Percentiles rank a stretch among this genome's conserved stretches.
Conservation (phyloP, 1,284 basidiomycete species). For the Rhodofomes roseus region DNA sequence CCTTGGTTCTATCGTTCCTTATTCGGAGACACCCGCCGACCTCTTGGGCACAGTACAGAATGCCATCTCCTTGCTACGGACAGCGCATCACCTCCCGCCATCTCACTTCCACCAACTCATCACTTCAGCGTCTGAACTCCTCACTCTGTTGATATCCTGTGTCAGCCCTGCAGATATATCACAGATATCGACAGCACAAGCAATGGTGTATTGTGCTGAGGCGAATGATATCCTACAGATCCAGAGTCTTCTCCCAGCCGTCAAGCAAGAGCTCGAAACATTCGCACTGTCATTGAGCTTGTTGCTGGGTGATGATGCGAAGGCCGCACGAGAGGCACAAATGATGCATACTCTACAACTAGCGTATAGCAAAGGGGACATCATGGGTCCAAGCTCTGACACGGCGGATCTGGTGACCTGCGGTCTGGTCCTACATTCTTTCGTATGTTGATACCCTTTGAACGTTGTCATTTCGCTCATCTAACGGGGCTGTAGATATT, state of each 20-base stretch:
- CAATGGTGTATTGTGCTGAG: slow-evolving; percentile 49
- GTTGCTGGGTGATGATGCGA: slow-evolving; percentile 64
- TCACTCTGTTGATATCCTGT: slow-evolving; percentile 55
- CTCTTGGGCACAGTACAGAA: slow-evolving; percentile 57
- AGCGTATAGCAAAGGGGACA: slow-evolving; percentile 52
- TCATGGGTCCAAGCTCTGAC: slow-evolving; percentile 52
- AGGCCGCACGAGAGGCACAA: slow-evolving; percentile 59
- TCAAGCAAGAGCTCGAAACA: slow-evolving; percentile 55
- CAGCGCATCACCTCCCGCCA: slow-evolving; percentile 51
- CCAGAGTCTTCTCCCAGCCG: slow-evolving; percentile 42
- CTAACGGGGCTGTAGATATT: slow-evolving; percentile 40
- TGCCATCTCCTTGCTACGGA: slow-evolving; percentile 53
- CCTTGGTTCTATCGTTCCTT: slow-evolving; percentile 48
- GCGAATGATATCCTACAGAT: slow-evolving; percentile 53
- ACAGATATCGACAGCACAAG: slow-evolving; percentile 55
- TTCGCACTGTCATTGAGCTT: slow-evolving; percentile 57
- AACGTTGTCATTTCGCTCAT: no score
- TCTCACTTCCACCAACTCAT: slow-evolving; percentile 60
- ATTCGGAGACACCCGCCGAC: slow-evolving; percentile 40
- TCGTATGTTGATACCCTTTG: slow-evolving; percentile 39
- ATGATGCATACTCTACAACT: slow-evolving; percentile 62
- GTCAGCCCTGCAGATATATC: slow-evolving; percentile 46
- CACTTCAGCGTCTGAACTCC: slow-evolving; percentile 56
- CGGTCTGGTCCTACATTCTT: slow-evolving; percentile 52
- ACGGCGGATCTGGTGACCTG: slow-evolving; percentile 57